Conservation (phyloP, 2,329 filamentous ascomycete genomes). For the Graphiopsis chlorocephala region DNA sequence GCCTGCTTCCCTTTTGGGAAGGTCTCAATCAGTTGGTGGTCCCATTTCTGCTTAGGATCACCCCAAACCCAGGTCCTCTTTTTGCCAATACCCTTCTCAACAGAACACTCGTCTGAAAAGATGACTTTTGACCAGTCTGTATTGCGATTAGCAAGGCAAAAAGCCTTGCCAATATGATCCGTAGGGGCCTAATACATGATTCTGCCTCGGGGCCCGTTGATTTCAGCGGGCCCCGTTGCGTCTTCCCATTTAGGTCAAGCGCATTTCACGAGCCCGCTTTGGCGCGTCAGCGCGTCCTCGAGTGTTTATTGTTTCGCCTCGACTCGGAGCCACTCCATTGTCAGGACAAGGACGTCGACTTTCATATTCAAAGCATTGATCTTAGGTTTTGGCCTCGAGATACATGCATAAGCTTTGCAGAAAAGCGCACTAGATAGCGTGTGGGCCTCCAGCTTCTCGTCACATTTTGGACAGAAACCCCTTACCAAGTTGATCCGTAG, state of each 20-base stretch:
- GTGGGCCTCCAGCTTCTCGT: background rate
- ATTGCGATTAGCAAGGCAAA: no score
- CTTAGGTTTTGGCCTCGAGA: background rate
- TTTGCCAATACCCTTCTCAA: no score
- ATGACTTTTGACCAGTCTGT: no score
- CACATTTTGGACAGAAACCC: no score
- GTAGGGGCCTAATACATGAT: constrained; percentile 7
- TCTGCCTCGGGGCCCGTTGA: constrained; percentile 3
- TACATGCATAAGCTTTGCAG: background rate
- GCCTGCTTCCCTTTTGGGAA: no score
- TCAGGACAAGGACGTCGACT: background rate
- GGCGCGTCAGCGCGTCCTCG: background rate
- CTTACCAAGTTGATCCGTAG: no score
- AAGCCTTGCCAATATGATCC: no score
- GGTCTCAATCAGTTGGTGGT: no score
- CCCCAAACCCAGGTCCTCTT: no score
- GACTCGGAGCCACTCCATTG: background rate
- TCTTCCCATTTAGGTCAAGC: constrained; percentile 1
- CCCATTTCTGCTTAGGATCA: no score
- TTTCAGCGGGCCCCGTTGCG: background rate
- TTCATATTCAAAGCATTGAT: background rate
- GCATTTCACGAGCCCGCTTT: background rate
- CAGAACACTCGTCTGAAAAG: no score
- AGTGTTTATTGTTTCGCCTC: background rate
- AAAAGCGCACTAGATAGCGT: background rate